phyloP scores from a whole-genome alignment of 1,139 yeast species.

The Yamadazyma triangularis region DNA sequence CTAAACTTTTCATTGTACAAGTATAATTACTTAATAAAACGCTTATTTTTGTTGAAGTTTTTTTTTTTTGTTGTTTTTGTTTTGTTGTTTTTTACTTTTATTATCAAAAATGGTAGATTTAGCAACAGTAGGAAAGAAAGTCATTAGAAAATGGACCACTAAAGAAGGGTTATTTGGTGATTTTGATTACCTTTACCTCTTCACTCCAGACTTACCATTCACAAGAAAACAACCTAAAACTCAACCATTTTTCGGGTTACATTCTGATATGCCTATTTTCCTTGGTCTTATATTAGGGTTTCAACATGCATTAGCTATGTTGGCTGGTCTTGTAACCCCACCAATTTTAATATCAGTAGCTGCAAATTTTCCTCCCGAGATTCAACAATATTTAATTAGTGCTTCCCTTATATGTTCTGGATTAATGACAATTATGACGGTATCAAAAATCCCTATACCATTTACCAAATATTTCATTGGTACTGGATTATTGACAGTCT shows the following conservation, averaged over 20 bases:
- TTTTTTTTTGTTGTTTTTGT: too few species aligned
- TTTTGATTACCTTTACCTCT: conserved; percentile 72
- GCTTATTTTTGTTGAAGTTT: too few species aligned
- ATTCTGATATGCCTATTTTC: conserved; percentile 72
- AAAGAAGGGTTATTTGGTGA: conserved; percentile 79
- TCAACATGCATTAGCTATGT: conserved; percentile 83
- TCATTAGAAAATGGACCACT: conserved; percentile 58
- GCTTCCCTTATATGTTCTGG: conserved; percentile 75
- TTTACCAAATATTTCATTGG: conserved; percentile 76
- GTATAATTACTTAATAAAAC: too few species aligned
- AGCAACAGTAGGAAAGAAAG: too few species aligned
- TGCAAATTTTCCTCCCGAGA: conserved; percentile 51
- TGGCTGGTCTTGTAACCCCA: conserved; percentile 88
- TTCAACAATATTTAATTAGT: conserved; percentile 69
- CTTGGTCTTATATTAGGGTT: conserved; percentile 76
- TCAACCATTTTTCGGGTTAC: conserved; percentile 76
- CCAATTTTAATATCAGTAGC: conserved; percentile 62
- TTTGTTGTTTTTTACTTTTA: too few species aligned
- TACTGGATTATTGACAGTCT: conserved; percentile 81
- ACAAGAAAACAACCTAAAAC: conserved; percentile 42
- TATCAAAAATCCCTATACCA: conserved; percentile 70
- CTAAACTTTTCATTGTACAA: too few species aligned
- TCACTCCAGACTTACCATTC: conserved; percentile 75
- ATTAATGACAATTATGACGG: conserved; percentile 65
- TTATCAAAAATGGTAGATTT: too few species aligned